phyloP scores from a whole-genome alignment of 371 early-diverging fungal species.

The Actinomucor elegans region DNA sequence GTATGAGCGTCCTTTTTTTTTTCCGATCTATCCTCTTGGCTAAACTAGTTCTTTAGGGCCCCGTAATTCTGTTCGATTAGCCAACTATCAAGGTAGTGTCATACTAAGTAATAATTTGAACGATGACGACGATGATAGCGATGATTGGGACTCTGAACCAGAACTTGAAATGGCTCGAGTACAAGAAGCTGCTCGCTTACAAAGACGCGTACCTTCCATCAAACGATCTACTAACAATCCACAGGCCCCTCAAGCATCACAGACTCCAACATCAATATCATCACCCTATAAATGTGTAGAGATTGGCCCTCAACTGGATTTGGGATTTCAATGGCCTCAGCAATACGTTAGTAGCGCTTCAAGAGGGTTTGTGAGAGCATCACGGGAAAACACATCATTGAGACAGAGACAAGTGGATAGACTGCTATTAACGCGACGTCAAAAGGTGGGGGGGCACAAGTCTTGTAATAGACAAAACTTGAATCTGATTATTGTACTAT shows the following conservation, averaged over 20 bases:
- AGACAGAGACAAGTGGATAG: conserved; percentile 8
- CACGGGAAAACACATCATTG: not conserved
- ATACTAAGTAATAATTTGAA: not conserved
- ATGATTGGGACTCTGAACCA: conserved; percentile 38
- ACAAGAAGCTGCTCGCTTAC: conserved; percentile 18
- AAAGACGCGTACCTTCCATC: conserved; percentile 11
- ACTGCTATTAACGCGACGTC: not conserved
- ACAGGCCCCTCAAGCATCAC: not conserved
- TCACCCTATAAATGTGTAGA: conserved; percentile 28
- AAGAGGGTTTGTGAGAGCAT: conserved; percentile 3
- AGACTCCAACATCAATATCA: not conserved
- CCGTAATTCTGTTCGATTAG: not conserved
- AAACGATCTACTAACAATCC: too few relatives aligned
- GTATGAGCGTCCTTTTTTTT: conserved; percentile 1
- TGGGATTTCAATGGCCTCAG: conserved; percentile 39
- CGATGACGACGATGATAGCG: conserved; percentile 1
- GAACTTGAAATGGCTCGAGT: conserved; percentile 30
- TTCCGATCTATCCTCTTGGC: too few relatives aligned
- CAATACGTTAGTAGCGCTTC: not conserved
- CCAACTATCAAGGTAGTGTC: not conserved
- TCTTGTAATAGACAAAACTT: too few relatives aligned
- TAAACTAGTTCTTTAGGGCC: not conserved
- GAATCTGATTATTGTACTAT: too few relatives aligned
- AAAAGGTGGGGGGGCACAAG: conserved; percentile 5
- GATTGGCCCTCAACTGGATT: conserved; percentile 29